Evolutionary conservation across 1,284 basidiomycete genomes (phyloP), one percentile per base, ranked within the genome.

Genomic region (Pisolithus thermaeus): DNA sequence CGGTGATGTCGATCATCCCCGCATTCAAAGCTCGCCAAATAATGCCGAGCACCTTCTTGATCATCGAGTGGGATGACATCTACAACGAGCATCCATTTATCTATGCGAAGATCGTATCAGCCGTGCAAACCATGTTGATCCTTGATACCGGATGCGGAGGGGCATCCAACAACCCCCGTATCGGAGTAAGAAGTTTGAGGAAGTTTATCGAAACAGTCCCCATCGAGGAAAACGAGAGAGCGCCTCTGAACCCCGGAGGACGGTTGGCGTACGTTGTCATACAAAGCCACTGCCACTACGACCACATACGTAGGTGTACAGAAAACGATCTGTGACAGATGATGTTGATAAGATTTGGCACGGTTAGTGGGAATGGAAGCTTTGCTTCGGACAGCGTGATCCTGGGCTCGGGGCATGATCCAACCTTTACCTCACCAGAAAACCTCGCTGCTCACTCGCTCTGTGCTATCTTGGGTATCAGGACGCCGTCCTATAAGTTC

Each of bases 141-240:
- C 65, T 81, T 50, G 79, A 81, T 60, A 79, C 76, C 16, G 80
- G 79, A 80, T 30, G 78, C 45, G 78, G 78, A 16, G 78, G 79
- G 4, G 65, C 59, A 46, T 73, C 75, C 1, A 59, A 66, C 40
- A 68, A 74, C 47, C 65, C 70, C 2, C 56, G 70, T 40, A 68
- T 74, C 40, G 59, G 69, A 53, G 30, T 30, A 9, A 30, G 18
- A 20, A 20, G 30, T 30, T 59, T 81, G 47, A 68, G 76, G 53
- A 63, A 70, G 41, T 81, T 77, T 64, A 68, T 81, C 44, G 78
- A 81, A 59, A 72, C 68, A 16, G 68, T 74, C 2, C 56, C 49
- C 79, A 80, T 56, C 65, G 56, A 8, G 69, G 66, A 30, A 30
- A 11, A 30, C 11, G 28, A 9, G 8, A 30, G 28, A 12, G 52